Evolutionary conservation across 139 green algal species (phyloP).

Genomic region (Cymbomonas tetramitiformis): DNA sequence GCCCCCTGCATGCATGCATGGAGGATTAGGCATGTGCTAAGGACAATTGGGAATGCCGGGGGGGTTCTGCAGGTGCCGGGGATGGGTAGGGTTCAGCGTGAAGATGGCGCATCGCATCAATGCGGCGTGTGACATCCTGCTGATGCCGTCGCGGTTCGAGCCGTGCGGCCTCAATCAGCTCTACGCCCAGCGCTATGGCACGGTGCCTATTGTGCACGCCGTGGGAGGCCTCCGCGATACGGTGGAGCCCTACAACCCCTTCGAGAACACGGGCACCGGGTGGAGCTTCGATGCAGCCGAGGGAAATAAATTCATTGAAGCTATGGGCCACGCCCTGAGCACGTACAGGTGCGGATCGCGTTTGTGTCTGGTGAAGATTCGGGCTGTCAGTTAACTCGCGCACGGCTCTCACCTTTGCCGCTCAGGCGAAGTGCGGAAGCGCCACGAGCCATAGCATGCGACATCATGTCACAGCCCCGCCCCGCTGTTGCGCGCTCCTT

Average conservation of each 20-base stretch:
- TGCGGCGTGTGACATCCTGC: slow-evolving; percentile 58
- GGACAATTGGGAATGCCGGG: too few species aligned
- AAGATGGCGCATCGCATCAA: slow-evolving; percentile 82
- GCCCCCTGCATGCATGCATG: slow-evolving; percentile 27
- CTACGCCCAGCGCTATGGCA: slow-evolving; percentile 56
- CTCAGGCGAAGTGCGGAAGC: background rate
- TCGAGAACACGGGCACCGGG: slow-evolving; percentile 27
- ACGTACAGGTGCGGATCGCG: slow-evolving; percentile 6
- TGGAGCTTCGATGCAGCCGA: slow-evolving; percentile 33
- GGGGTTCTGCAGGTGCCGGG: too few species aligned
- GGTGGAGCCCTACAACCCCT: slow-evolving; percentile 56
- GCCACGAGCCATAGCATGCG: too few species aligned
- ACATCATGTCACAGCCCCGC: too few species aligned
- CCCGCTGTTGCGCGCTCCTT: too few species aligned
- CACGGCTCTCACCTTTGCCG: background rate
- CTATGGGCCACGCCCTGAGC: background rate
- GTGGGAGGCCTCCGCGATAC: slow-evolving; percentile 51
- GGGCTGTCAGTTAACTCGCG: background rate
- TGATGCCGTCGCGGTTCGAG: slow-evolving; percentile 44
- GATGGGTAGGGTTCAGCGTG: slow-evolving; percentile 82
- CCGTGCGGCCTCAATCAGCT: slow-evolving; percentile 32
- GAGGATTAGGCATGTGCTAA: slow-evolving; percentile 29
- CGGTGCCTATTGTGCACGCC: slow-evolving; percentile 72
- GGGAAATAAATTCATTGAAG: background rate
- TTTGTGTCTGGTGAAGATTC: too few species aligned